Conservation (phyloP, 179 eudicot genomes). For the Heliamphora ciliata region DNA sequence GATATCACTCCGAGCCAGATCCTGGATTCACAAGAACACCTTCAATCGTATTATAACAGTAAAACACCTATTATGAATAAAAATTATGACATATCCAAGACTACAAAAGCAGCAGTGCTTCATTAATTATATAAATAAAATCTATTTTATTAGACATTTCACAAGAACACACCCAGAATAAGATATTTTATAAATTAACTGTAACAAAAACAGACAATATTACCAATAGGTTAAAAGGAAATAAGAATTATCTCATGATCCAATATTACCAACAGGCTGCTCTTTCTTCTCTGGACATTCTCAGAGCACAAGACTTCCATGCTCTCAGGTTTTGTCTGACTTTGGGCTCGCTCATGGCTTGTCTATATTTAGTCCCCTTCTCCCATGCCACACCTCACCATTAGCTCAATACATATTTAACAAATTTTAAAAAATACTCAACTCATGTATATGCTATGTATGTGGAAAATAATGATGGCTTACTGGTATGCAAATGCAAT, state of each 20-base stretch:
- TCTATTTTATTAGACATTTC: background rate
- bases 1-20: slow-evolving; percentile 57
- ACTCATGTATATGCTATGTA: background rate
- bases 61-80: background rate
- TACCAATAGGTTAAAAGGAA: slow-evolving; percentile 6
- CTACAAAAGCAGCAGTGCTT: background rate
- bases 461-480: background rate
- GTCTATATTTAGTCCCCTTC: background rate
- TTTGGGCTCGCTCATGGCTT: background rate
- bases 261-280: background rate
- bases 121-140: too few species aligned
- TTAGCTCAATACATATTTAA: background rate
- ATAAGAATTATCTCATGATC: background rate
- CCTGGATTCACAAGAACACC: slow-evolving; percentile 33
- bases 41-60: background rate
- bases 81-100: background rate
- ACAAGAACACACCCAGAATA: background rate
- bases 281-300: background rate
- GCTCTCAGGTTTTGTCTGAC: background rate
- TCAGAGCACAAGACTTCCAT: background rate
- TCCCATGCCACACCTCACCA: background rate
- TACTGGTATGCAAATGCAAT: background rate
- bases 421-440: background rate
- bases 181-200: background rate
- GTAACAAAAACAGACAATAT: background rate